These are phyloP conservation scores for Lolium multiflorum DNA, from an alignment of 176 grass and related monocot species.

Conservation along the genomic window DNA sequence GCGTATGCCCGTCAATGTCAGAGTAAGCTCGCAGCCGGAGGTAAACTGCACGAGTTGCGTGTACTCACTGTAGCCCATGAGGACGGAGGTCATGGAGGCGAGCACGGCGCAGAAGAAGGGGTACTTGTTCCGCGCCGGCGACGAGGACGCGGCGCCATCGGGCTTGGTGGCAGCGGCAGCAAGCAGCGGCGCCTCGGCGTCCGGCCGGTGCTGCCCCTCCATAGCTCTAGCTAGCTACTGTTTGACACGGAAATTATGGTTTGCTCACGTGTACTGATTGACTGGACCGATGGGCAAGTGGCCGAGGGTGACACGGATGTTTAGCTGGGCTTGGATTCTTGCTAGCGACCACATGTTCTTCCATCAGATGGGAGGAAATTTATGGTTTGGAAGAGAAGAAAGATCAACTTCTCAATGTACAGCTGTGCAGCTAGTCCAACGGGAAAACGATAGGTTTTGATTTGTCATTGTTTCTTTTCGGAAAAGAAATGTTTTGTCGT, in stretches of 20 bases:
- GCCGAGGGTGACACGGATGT: neutral
- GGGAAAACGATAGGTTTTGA: no score
- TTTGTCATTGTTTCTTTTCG: no score
- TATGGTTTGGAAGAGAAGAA: no score
- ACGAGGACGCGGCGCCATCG: neutral
- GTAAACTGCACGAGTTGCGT: neutral
- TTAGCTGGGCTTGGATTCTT: neutral
- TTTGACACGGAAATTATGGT: neutral
- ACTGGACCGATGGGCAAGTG: neutral
- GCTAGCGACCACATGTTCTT: conserved; percentile 16
- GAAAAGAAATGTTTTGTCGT: no score
- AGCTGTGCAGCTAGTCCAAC: no score
- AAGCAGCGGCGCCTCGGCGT: conserved; percentile 44
- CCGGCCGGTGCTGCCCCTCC: conserved; percentile 17
- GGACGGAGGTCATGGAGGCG: conserved; percentile 86
- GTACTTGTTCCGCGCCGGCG: conserved; percentile 53
- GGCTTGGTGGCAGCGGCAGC: conserved; percentile 33
- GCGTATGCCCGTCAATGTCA: neutral
- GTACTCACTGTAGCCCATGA: conserved; percentile 75
- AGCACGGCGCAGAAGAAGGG: conserved; percentile 73
- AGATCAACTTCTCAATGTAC: no score
- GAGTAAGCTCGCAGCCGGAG: neutral
- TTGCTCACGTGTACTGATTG: neutral
- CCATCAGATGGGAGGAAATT: neutral
- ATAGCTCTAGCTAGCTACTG: conserved; percentile 10